phyloP scores from a whole-genome alignment of 768 basidiomycete species.

The Rhodotorula toruloides region DNA sequence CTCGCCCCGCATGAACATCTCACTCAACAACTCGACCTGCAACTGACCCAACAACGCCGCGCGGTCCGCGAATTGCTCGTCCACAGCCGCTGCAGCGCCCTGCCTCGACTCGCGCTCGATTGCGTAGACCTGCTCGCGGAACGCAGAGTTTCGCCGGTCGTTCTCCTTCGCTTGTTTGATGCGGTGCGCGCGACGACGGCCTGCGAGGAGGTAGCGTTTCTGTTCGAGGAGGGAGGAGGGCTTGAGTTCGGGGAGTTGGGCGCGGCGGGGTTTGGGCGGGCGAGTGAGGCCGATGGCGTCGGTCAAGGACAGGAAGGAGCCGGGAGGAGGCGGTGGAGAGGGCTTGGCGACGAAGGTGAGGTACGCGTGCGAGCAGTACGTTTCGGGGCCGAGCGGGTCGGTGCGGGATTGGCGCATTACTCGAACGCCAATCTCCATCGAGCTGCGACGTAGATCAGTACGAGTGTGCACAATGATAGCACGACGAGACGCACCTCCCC shows the following conservation, averaged over 20 bases:
- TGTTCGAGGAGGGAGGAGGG: slow-evolving; percentile 30
- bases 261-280: slow-evolving; percentile 3
- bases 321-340: background rate
- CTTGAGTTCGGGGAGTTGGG: slow-evolving; percentile 22
- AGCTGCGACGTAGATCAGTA: slow-evolving; percentile 1
- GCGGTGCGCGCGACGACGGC: slow-evolving; percentile 34
- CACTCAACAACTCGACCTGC: slow-evolving; percentile 28
- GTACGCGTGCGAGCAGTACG: slow-evolving; percentile 38
- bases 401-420: slow-evolving; percentile 17
- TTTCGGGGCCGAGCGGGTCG: slow-evolving; percentile 11
- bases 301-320: background rate
- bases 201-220: slow-evolving; percentile 39
- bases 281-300: slow-evolving; percentile 1
- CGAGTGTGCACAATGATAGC: background rate
- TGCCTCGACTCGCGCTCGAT: slow-evolving; percentile 3
- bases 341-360: slow-evolving; percentile 37
- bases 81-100: background rate
- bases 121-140: slow-evolving; percentile 13
- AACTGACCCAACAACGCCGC: slow-evolving; percentile 11
- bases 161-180: slow-evolving; percentile 23
- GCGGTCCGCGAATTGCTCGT: background rate
- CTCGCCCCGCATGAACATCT: slow-evolving; percentile 27
- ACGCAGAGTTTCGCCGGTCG: slow-evolving; percentile 15
- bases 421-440: slow-evolving; percentile 39
- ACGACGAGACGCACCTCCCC: slow-evolving; percentile 14